A percentile compares a stretch with the other conserved stretches of the same genome.
phyloP scores from a whole-genome alignment of 257 asterid genomes.

The Paraleonurus japonicus region DNA sequence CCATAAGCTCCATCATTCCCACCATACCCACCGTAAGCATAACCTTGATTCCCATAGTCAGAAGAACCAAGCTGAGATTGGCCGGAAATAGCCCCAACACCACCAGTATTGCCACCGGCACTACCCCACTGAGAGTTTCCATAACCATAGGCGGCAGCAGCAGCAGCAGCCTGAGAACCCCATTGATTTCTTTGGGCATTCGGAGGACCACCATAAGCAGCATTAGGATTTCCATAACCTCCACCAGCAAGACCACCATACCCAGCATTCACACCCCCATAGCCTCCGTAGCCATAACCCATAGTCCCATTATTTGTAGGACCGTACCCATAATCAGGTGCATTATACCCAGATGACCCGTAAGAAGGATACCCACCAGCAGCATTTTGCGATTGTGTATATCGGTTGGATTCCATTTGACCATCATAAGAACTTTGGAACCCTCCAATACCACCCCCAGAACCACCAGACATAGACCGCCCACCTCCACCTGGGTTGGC shows the following conservation, averaged over 20 bases:
- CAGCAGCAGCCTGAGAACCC: slow-evolving; percentile 71
- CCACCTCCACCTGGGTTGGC: slow-evolving; percentile 58
- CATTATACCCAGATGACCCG: slow-evolving; percentile 65
- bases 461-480: slow-evolving; percentile 56
- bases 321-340: slow-evolving; percentile 73
- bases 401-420: slow-evolving; percentile 67
- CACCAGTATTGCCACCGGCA: slow-evolving; percentile 35
- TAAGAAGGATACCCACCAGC: slow-evolving; percentile 72
- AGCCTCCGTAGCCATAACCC: slow-evolving; percentile 80
- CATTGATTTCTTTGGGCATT: slow-evolving; percentile 69
- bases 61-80: slow-evolving; percentile 73
- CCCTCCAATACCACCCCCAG: slow-evolving; percentile 53
- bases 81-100: slow-evolving; percentile 56
- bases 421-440: slow-evolving; percentile 72
- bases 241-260: slow-evolving; percentile 62
- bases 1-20: slow-evolving; percentile 73
- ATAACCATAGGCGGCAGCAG: slow-evolving; percentile 81
- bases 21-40: slow-evolving; percentile 83
- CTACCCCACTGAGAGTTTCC: slow-evolving; percentile 74
- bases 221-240: slow-evolving; percentile 69
- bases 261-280: slow-evolving; percentile 61
- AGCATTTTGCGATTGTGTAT: slow-evolving; percentile 63
- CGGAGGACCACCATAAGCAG: slow-evolving; percentile 63
- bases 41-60: slow-evolving; percentile 75
- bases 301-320: slow-evolving; percentile 56